Conservation (phyloP, 2,329 filamentous ascomycete species). For the Colletotrichum chlorophyti region DNA sequence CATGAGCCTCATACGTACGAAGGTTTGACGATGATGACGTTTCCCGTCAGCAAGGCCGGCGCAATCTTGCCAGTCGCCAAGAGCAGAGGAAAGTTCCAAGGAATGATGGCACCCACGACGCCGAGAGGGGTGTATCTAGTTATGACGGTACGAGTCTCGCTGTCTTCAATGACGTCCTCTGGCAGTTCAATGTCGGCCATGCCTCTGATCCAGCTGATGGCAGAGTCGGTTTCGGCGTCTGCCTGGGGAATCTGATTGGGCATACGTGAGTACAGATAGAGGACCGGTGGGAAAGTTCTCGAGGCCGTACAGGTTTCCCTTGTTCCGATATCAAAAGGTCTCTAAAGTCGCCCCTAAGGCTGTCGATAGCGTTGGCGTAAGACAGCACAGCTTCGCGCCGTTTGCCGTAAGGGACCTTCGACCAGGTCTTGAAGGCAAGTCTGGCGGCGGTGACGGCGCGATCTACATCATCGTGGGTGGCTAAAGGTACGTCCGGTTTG, state of each 20-base stretch:
- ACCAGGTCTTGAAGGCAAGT: constrained; percentile 38
- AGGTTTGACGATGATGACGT: constrained; percentile 62
- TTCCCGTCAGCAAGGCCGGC: constrained; percentile 63
- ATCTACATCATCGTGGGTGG: constrained; percentile 37
- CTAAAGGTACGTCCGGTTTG: constrained; percentile 44
- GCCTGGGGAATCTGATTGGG: constrained; percentile 31
- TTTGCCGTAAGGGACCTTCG: constrained; percentile 33
- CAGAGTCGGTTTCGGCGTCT: constrained; percentile 32
- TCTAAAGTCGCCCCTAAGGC: constrained; percentile 29
- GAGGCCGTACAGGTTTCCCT: constrained; percentile 35
- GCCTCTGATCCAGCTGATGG: constrained; percentile 36
- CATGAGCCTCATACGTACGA: constrained; percentile 37
- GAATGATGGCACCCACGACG: constrained; percentile 50
- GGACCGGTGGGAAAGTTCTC: too few species aligned
- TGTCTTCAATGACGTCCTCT: constrained; percentile 48
- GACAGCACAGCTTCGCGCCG: constrained; percentile 32
- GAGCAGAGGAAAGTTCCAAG: constrained; percentile 65
- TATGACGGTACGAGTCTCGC: constrained; percentile 39
- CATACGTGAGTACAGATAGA: background rate
- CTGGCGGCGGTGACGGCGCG: constrained; percentile 36
- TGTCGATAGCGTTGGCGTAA: constrained; percentile 36
- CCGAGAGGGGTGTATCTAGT: constrained; percentile 48
- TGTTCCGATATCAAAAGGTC: constrained; percentile 36
- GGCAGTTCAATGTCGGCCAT: constrained; percentile 40
- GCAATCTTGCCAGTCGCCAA: constrained; percentile 61